Conservation (phyloP, 2,329 filamentous ascomycete genomes). For the Ceratocystis eucalypticola region DNA sequence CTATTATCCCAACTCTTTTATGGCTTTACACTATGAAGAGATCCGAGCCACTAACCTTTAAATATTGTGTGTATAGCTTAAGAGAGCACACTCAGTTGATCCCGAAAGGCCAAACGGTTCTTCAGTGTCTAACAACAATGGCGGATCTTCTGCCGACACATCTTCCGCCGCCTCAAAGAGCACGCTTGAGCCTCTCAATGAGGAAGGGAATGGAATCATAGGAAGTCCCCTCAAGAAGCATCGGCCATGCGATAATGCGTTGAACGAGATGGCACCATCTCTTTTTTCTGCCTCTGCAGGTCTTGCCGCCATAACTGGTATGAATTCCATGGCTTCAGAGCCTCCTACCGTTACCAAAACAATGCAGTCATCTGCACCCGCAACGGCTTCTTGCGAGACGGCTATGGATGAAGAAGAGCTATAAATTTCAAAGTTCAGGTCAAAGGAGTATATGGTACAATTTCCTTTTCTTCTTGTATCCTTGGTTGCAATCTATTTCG, state of each 20-base stretch:
- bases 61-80: slow-evolving; percentile 42
- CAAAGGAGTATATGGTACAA: not conserved
- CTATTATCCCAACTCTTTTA: not conserved
- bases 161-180: slow-evolving; percentile 15
- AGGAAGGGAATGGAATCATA: slow-evolving; percentile 27
- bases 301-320: slow-evolving; percentile 17
- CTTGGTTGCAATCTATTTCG: slow-evolving; percentile 8
- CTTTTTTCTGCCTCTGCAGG: slow-evolving; percentile 17
- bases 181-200: slow-evolving; percentile 15
- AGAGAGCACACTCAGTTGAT: slow-evolving; percentile 65
- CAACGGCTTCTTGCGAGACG: slow-evolving; percentile 3
- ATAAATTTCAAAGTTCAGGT: slow-evolving; percentile 1
- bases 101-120: slow-evolving; percentile 34
- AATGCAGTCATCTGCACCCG: slow-evolving; percentile 12
- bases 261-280: slow-evolving; percentile 15
- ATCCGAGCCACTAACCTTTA: not conserved
- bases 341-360: slow-evolving; percentile 12
- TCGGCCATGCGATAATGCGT: slow-evolving; percentile 37
- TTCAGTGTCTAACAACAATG: slow-evolving; percentile 31
- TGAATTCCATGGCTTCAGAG: slow-evolving; percentile 15
- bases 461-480: slow-evolving; percentile 11
- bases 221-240: slow-evolving; percentile 68
- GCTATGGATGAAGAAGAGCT: slow-evolving; percentile 20
- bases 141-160: slow-evolving; percentile 10
- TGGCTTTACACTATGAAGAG: not conserved